Evolutionary conservation across 225 moss, liverwort and hornwort genomes (phyloP).

Genomic region (Polytrichum commune): DNA sequence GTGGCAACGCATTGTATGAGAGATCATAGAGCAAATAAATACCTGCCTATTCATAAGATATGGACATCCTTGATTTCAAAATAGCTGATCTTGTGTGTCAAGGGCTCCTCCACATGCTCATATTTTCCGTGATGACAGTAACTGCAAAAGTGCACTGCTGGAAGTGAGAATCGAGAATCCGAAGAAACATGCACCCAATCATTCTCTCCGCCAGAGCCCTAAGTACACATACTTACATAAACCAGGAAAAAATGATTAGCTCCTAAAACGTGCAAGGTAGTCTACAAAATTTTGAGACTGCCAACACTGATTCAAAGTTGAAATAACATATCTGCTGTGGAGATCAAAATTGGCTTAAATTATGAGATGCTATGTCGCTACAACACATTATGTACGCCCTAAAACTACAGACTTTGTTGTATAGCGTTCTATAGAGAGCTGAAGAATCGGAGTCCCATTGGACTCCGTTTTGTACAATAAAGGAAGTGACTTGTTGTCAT

Average conservation of each 20-base stretch:
- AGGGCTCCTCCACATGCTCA: background rate
- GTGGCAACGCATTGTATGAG: background rate
- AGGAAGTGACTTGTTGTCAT: too few species aligned
- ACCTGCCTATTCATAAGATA: background rate
- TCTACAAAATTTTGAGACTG: background rate
- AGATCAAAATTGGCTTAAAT: too few species aligned
- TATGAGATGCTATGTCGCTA: too few species aligned
- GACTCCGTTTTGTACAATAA: too few species aligned
- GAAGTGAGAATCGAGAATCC: background rate
- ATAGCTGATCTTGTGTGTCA: background rate
- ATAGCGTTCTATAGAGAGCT: too few species aligned
- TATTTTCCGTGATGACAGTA: conserved; percentile 13
- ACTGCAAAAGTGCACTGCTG: conserved; percentile 7
- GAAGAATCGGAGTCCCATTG: too few species aligned
- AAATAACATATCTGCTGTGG: too few species aligned
- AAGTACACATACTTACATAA: background rate
- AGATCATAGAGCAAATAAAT: background rate
- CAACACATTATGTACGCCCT: too few species aligned
- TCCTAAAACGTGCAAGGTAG: background rate
- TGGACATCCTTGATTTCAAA: background rate
- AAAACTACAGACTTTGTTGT: too few species aligned
- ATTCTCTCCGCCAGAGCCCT: background rate
- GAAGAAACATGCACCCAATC: too few species aligned
- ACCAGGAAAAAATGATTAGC: background rate
- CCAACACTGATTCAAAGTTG: background rate